A percentile compares a stretch with the other conserved stretches of the same genome.
Evolutionary conservation across 2,329 filamentous ascomycete genomes (phyloP).

Genomic region (Coleophoma cylindrospora): DNA sequence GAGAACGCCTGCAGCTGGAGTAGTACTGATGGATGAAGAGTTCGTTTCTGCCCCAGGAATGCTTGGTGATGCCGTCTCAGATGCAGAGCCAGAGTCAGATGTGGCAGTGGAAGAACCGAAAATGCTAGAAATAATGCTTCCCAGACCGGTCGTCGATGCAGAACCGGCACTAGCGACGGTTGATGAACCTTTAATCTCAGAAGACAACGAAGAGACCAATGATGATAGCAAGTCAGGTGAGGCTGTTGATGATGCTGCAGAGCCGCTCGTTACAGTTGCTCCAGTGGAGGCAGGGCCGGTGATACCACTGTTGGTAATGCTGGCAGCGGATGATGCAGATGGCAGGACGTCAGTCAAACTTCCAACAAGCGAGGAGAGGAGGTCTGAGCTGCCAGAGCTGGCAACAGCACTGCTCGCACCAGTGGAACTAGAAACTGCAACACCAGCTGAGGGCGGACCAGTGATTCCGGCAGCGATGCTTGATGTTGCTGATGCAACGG

Average conservation of each 20-base stretch:
- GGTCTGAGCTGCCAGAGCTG: neutral
- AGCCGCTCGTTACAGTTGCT: neutral
- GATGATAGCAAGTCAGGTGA: neutral
- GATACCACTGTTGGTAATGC: constrained; percentile 2
- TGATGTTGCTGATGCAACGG: neutral
- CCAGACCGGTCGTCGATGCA: constrained; percentile 1
- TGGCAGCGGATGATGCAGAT: neutral
- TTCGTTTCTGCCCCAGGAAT: neutral
- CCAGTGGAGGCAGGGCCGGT: neutral
- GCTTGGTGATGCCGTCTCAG: neutral
- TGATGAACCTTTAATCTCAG: neutral
- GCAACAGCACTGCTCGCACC: constrained; percentile 1
- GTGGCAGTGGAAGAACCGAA: neutral
- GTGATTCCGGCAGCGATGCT: constrained; percentile 1
- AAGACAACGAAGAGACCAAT: neutral
- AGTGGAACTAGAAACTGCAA: neutral
- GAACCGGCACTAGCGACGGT: neutral
- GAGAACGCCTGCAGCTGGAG: constrained; percentile 1
- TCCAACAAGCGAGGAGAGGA: neutral
- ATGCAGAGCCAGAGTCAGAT: neutral
- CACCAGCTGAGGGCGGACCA: neutral
- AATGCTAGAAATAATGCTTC: constrained; percentile 1
- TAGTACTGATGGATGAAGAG: constrained; percentile 2
- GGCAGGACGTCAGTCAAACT: neutral
- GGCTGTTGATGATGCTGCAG: neutral